Evolutionary conservation across 192 early-diverging fungal species (phyloP).

Genomic region (Coemansia sp.): DNA sequence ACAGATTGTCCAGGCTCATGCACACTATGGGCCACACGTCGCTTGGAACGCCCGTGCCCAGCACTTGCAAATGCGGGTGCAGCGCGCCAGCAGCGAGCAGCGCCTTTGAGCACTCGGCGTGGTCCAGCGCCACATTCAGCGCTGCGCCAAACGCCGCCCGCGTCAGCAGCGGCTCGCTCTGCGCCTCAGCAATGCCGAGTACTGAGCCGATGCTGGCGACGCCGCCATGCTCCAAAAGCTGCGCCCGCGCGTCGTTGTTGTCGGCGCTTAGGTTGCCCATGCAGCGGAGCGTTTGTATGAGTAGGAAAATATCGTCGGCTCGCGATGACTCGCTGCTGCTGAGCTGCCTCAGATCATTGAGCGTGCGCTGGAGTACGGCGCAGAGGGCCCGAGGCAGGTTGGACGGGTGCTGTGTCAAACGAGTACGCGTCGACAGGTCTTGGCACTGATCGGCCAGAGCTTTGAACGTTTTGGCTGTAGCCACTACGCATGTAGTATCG

Average conservation of each 20-base stretch:
- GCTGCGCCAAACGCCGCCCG: constrained; percentile 45
- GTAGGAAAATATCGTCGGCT: constrained; percentile 36
- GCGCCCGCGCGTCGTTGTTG: constrained; percentile 21
- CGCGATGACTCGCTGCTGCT: constrained; percentile 1
- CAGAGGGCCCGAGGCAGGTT: constrained; percentile 13
- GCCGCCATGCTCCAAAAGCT: constrained; percentile 12
- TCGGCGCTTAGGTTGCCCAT: constrained; percentile 51
- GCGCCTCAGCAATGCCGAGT: not conserved
- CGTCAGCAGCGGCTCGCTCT: constrained; percentile 30
- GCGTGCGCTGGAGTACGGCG: constrained; percentile 18
- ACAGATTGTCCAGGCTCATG: constrained; percentile 43
- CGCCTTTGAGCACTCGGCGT: constrained; percentile 17
- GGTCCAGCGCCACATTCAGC: constrained; percentile 42
- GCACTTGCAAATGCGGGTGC: constrained; percentile 18
- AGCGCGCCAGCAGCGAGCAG: constrained; percentile 26
- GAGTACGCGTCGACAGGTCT: constrained; percentile 9
- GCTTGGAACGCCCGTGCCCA: constrained; percentile 6
- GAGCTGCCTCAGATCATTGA: not conserved
- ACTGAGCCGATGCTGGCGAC: constrained; percentile 16
- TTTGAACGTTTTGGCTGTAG: constrained; percentile 40
- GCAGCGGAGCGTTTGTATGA: constrained; percentile 44
- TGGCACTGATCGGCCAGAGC: constrained; percentile 41
- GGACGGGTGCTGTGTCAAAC: constrained; percentile 7
- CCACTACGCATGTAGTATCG: not conserved
- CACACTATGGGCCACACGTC: constrained; percentile 25